phyloP scores from a whole-genome alignment of 306 rosid species.

The Prunus kanzakura region DNA sequence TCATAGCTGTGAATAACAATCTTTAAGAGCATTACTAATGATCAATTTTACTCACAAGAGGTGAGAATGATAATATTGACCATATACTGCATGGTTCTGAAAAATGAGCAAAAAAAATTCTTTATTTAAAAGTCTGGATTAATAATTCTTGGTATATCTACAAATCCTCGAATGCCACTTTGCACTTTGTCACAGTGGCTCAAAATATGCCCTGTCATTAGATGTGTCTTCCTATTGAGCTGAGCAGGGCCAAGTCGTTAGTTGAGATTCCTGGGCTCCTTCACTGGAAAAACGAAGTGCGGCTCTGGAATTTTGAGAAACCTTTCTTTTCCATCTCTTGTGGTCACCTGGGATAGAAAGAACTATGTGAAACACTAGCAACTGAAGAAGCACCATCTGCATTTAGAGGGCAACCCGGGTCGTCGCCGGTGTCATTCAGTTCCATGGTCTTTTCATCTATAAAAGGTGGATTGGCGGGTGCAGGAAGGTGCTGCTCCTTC shows the following conservation, averaged over 20 bases:
- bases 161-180: conserved; percentile 11
- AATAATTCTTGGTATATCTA: not conserved
- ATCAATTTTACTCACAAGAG: not conserved
- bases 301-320: not conserved
- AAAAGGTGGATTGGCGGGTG: conserved; percentile 88
- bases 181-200: not conserved
- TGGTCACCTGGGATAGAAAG: conserved; percentile 71
- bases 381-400: conserved; percentile 42
- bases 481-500: conserved; percentile 57
- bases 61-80: not conserved
- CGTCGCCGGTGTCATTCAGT: conserved; percentile 48
- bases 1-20: not conserved
- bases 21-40: not conserved
- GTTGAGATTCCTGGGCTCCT: not conserved
- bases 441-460: conserved; percentile 84
- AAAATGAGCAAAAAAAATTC: not conserved
- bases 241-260: not conserved
- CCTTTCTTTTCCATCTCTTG: not conserved
- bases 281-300: not conserved
- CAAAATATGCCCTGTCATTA: not conserved
- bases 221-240: conserved; percentile 5
- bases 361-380: conserved; percentile 63
- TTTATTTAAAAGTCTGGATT: not conserved
- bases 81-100: not conserved
- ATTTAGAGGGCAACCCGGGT: conserved; percentile 37